A percentile compares a stretch with the other conserved stretches of the same genome.
phyloP scores from a whole-genome alignment of 352 stramenopile genomes.

The Globisporangium perplexum region DNA sequence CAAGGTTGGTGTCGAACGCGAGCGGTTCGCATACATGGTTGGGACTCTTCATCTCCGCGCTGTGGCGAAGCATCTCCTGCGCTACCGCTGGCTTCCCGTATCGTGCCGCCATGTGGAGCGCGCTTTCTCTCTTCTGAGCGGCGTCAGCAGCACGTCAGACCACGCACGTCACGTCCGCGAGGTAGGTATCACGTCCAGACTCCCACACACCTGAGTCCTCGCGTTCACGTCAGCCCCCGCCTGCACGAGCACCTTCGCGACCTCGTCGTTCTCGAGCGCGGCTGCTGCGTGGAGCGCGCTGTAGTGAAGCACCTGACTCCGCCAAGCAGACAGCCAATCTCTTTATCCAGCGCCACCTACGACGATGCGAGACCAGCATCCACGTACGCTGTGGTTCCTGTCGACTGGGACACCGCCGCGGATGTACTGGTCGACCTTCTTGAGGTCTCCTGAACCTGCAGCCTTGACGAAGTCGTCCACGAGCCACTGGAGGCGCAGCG shows the following conservation, averaged over 20 bases:
- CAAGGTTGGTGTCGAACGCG: not conserved
- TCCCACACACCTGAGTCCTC: constrained; percentile 18
- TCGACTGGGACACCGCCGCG: constrained; percentile 49
- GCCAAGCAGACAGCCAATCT: not conserved
- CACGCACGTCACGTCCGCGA: not conserved
- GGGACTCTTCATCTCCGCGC: constrained; percentile 20
- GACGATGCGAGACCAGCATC: too few relatives aligned
- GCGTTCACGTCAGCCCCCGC: constrained; percentile 38
- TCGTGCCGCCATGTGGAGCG: constrained; percentile 40
- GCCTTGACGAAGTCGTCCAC: constrained; percentile 58
- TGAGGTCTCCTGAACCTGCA: constrained; percentile 25
- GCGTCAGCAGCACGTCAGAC: not conserved
- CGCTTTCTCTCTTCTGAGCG: constrained; percentile 23
- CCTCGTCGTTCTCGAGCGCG: constrained; percentile 20
- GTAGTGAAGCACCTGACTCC: constrained; percentile 35
- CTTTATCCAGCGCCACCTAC: not conserved
- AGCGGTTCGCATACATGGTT: constrained; percentile 20
- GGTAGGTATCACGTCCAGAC: not conserved
- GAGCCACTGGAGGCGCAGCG: constrained; percentile 41
- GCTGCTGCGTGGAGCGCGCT: constrained; percentile 44
- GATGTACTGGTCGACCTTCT: constrained; percentile 45
- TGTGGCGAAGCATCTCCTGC: constrained; percentile 31
- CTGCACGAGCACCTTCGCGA: constrained; percentile 39
- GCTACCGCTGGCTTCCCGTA: constrained; percentile 30
- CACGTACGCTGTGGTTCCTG: constrained; percentile 38